phyloP scores from a whole-genome alignment of 2,329 filamentous ascomycete genomes.

The Colletotrichum zoysiae region DNA sequence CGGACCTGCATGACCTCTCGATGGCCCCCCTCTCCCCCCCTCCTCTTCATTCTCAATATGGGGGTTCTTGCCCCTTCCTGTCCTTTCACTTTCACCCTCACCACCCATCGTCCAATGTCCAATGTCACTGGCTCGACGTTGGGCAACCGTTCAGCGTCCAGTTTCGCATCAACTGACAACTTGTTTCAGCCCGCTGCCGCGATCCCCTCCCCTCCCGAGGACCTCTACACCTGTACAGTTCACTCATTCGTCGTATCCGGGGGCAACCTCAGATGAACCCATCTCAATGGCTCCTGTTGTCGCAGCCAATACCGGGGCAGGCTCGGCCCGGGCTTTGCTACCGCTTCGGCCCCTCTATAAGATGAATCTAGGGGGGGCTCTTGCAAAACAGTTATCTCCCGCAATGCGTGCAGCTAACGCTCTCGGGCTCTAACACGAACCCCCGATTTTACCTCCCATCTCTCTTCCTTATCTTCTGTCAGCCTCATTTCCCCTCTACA shows the following conservation, averaged over 20 bases:
- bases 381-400: neutral
- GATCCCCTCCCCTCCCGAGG: conserved; percentile 13
- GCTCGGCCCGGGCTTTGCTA: neutral
- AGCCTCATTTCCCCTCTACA: conserved; percentile 3
- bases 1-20: conserved; percentile 5
- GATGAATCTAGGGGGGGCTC: neutral
- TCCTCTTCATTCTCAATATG: neutral
- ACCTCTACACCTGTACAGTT: neutral
- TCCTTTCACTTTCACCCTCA: neutral
- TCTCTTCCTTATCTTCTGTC: conserved; percentile 8
- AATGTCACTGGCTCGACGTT: conserved; percentile 24
- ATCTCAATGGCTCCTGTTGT: conserved; percentile 14
- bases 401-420: conserved; percentile 13
- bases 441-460: neutral
- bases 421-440: conserved; percentile 5
- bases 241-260: conserved; percentile 24
- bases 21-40: conserved; percentile 3
- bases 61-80: too few species aligned
- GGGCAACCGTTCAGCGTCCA: conserved; percentile 2
- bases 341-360: conserved; percentile 11
- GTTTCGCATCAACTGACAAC: conserved; percentile 30
- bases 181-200: conserved; percentile 35
- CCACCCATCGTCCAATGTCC: neutral
- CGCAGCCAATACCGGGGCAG: conserved; percentile 20
- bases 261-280: conserved; percentile 29